Base-by-base conservation (phyloP, 257 asterid genomes). In the Jaltomata sinuosa region DNA sequence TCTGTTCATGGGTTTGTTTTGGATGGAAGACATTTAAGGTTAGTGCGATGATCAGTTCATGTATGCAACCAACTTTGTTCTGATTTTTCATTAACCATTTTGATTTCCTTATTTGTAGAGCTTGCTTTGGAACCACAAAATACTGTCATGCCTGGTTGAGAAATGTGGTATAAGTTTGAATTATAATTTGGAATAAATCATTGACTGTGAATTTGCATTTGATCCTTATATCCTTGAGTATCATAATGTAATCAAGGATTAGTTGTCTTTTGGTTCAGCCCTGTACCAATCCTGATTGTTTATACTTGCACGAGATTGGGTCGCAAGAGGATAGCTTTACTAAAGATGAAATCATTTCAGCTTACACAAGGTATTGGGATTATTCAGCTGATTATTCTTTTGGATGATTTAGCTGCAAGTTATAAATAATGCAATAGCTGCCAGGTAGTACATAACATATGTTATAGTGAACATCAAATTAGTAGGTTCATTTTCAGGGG, bases 61-160 rank as follows among this genome's bases (percentile, higher is more conserved):
- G 79, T 74, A 25, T 3, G 25, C 59, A 74, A 49, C 25, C 53
- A 74, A 27, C 40, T 15, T 74, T 25, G 21, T 25, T 45, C 25
- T 45, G 81, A 74, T 74, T 45, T 45, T 74, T 50, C 74, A 25
- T 74, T 59, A 55, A 82, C 84, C 81, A 64, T 62, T 83, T 76
- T 84, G 87, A 65, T 53, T 84, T 64, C 57, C 52, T 77, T 89
- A 40, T 65, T 81, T 87, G 85, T 90, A 96, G 99, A 96, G 98
- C 98, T 12, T 94, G 97, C 87, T 94, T 92, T 86, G 98, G 98
- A 85, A 94, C 98, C 83, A 94, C 97, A 34, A 94, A 94, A 89
- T 94, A 93, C 87, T 94, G 98, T 82, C 98, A 93, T 87, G 96
- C 98, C 61, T 94, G 98, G 98, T 89, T 94, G 88, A 93, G 96